Conservation (phyloP, 2,329 filamentous ascomycete genomes). For the Triangularia setosa region DNA sequence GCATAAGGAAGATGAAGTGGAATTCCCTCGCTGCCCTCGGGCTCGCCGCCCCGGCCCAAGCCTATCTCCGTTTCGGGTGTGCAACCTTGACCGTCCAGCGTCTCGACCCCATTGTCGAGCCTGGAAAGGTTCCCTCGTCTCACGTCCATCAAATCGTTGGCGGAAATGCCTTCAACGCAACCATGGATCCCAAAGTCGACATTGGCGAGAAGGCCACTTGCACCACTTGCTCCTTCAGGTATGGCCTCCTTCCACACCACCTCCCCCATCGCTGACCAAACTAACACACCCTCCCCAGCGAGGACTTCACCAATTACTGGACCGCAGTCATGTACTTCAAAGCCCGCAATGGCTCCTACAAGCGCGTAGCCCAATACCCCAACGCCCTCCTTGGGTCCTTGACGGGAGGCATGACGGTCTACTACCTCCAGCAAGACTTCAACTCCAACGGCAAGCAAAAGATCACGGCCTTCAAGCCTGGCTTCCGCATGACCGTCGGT, state of each 20-base stretch:
- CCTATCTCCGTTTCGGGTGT: slow-evolving; percentile 30
- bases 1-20: slow-evolving; percentile 22
- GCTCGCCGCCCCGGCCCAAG: slow-evolving; percentile 19
- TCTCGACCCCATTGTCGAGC: slow-evolving; percentile 26
- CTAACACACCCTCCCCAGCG: slow-evolving; percentile 19
- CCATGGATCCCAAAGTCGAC: slow-evolving; percentile 21
- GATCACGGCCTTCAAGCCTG: slow-evolving; percentile 26
- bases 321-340: slow-evolving; percentile 28
- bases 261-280: not conserved
- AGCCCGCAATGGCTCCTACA: slow-evolving; percentile 27
- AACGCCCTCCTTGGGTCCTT: slow-evolving; percentile 25
- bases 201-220: slow-evolving; percentile 24
- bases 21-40: slow-evolving; percentile 2
- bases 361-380: slow-evolving; percentile 24
- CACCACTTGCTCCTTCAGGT: slow-evolving; percentile 25
- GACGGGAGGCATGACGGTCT: slow-evolving; percentile 27
- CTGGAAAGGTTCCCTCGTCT: slow-evolving; percentile 23
- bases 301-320: slow-evolving; percentile 32
- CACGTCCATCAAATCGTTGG: slow-evolving; percentile 28
- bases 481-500: slow-evolving; percentile 26
- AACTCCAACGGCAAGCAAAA: slow-evolving; percentile 24
- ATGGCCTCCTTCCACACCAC: not conserved
- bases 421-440: slow-evolving; percentile 29
- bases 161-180: slow-evolving; percentile 27
- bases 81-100: slow-evolving; percentile 28